Conservation (phyloP, 2,329 filamentous ascomycete species). For the Ophiocordyceps australis region DNA sequence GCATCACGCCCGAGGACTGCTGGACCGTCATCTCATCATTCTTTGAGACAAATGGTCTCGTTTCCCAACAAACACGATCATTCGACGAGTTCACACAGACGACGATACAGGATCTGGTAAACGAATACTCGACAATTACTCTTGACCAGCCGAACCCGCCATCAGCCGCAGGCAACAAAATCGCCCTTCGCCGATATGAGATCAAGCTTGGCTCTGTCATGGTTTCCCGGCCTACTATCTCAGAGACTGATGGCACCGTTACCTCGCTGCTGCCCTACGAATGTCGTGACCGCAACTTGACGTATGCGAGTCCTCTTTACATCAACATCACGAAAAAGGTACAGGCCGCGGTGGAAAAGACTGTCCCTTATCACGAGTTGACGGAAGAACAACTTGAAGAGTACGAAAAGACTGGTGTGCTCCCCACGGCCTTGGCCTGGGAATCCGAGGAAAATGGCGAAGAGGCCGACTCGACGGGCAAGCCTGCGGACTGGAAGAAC, state of each 20-base stretch:
- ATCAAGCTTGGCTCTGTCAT: slow-evolving; percentile 86
- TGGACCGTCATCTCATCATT: slow-evolving; percentile 96
- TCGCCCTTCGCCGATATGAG: slow-evolving; percentile 81
- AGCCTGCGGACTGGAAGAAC: slow-evolving; percentile 39
- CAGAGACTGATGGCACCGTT: slow-evolving; percentile 80
- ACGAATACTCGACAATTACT: slow-evolving; percentile 81
- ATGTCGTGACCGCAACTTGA: slow-evolving; percentile 85
- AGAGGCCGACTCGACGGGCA: slow-evolving; percentile 30
- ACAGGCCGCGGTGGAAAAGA: slow-evolving; percentile 62
- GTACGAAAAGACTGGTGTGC: slow-evolving; percentile 33
- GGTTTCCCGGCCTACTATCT: slow-evolving; percentile 77
- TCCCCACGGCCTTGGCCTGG: slow-evolving; percentile 40
- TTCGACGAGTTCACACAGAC: slow-evolving; percentile 94
- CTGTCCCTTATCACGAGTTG: slow-evolving; percentile 46
- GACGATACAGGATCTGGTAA: slow-evolving; percentile 86
- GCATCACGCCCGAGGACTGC: slow-evolving; percentile 91
- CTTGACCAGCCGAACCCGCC: slow-evolving; percentile 82
- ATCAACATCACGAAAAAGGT: slow-evolving; percentile 76
- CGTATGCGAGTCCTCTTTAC: slow-evolving; percentile 84
- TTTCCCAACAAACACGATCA: slow-evolving; percentile 94
- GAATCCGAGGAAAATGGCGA: slow-evolving; percentile 38
- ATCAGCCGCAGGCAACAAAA: slow-evolving; percentile 55
- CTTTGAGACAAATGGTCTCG: slow-evolving; percentile 89
- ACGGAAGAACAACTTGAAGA: slow-evolving; percentile 45
- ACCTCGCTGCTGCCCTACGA: slow-evolving; percentile 83